Percentiles rank a stretch among this genome's conserved stretches.
Conservation (phyloP, 1,284 basidiomycete genomes). For the Melampsora larici-populina region DNA sequence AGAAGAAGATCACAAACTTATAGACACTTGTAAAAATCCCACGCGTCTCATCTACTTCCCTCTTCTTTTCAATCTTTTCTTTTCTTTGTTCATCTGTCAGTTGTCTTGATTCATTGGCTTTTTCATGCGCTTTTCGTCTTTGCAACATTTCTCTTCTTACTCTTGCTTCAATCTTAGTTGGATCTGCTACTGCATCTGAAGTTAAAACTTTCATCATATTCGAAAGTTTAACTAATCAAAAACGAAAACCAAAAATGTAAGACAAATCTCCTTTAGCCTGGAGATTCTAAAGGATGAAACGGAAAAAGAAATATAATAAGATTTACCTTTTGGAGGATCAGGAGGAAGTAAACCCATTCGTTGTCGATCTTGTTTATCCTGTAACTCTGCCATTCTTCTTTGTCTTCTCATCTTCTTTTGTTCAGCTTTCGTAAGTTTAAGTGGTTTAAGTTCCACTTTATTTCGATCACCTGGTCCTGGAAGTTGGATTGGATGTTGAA, state of each 20-base stretch:
- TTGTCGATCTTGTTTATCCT: slow-evolving; percentile 91
- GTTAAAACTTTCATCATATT: slow-evolving; percentile 98
- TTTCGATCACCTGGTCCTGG: slow-evolving; percentile 83
- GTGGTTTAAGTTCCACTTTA: slow-evolving; percentile 68
- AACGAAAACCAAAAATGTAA: slow-evolving; percentile 6
- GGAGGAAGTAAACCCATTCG: slow-evolving; percentile 94
- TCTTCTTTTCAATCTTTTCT: slow-evolving; percentile 80
- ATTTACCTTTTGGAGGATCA: slow-evolving; percentile 83
- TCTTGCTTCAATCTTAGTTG: slow-evolving; percentile 92
- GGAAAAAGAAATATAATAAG: not conserved
- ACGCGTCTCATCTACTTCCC: slow-evolving; percentile 77
- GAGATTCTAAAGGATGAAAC: not conserved
- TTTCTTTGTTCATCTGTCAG: slow-evolving; percentile 82
- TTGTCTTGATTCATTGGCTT: slow-evolving; percentile 83
- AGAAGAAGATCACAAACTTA: slow-evolving; percentile 61
- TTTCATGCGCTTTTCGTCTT: slow-evolving; percentile 82
- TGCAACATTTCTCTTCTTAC: slow-evolving; percentile 88
- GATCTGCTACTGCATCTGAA: slow-evolving; percentile 88
- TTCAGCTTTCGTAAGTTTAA: slow-evolving; percentile 91
- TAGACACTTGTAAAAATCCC: slow-evolving; percentile 83
- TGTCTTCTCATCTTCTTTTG: slow-evolving; percentile 95
- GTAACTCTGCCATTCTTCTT: slow-evolving; percentile 77
- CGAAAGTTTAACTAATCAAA: slow-evolving; percentile 71
- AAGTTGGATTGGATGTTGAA: slow-evolving; percentile 96
- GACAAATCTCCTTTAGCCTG: slow-evolving; percentile 42